Conservation (phyloP, 805 yeast species). For the Diddensiella santjacobensis region DNA sequence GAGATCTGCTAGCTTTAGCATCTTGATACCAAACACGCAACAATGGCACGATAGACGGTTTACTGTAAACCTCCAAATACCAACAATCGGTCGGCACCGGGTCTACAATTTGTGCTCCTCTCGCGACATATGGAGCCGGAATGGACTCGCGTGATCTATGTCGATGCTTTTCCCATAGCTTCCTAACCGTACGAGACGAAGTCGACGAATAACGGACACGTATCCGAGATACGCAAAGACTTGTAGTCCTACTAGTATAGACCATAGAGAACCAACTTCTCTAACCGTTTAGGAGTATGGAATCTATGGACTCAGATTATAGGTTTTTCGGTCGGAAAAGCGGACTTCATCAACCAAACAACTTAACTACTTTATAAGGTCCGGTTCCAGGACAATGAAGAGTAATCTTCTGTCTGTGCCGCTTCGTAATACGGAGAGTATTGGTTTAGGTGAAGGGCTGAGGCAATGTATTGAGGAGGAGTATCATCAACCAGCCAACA, state of each 20-base stretch:
- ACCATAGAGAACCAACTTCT: too few species aligned
- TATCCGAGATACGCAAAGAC: too few species aligned
- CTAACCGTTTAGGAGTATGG: too few species aligned
- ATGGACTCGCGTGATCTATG: too few species aligned
- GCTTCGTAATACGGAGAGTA: constrained; percentile 42
- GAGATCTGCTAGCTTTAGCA: background rate
- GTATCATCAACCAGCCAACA: constrained; percentile 42
- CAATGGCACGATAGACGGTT: background rate
- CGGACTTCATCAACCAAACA: too few species aligned
- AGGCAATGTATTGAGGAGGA: constrained; percentile 46
- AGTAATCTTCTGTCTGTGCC: constrained; percentile 50
- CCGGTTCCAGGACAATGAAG: background rate
- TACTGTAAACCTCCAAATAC: background rate
- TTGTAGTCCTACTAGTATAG: too few species aligned
- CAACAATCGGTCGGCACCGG: background rate
- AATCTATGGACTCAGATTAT: too few species aligned
- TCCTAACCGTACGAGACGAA: too few species aligned
- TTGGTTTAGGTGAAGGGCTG: constrained; percentile 41
- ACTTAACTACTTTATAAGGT: too few species aligned
- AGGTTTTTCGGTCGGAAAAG: too few species aligned
- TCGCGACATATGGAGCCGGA: background rate
- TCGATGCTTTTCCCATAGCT: background rate
- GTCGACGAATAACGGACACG: too few species aligned
- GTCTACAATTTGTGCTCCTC: background rate
- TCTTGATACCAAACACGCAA: background rate